Conservation (phyloP, 2,329 filamentous ascomycete species). For the Exutisphaerella laricina region DNA sequence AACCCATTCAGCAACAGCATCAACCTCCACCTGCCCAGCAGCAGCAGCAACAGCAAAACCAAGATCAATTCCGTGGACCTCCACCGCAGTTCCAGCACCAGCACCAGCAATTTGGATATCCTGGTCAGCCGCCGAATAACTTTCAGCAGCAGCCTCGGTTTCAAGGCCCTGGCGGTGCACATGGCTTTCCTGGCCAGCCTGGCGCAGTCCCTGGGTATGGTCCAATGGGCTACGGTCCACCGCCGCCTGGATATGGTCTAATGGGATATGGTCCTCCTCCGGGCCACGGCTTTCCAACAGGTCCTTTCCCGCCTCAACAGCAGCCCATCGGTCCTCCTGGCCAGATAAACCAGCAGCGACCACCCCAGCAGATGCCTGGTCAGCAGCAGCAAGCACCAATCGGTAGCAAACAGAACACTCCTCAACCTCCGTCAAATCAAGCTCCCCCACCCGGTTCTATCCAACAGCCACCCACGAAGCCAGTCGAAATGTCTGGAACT, state of each 20-base stretch:
- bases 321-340: constrained; percentile 55
- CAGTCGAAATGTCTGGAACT: constrained; percentile 34
- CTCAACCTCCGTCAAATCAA: constrained; percentile 24
- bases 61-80: constrained; percentile 34
- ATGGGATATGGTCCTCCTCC: constrained; percentile 31
- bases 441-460: constrained; percentile 21
- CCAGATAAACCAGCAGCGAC: constrained; percentile 33
- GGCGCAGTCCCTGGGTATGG: constrained; percentile 54
- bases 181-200: constrained; percentile 41
- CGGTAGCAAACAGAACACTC: constrained; percentile 35
- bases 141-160: constrained; percentile 47
- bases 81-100: constrained; percentile 37
- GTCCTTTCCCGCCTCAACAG: constrained; percentile 40
- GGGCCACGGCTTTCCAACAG: constrained; percentile 55
- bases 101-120: constrained; percentile 32
- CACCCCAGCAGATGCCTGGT: constrained; percentile 44
- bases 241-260: constrained; percentile 22
- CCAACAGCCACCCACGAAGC: constrained; percentile 24
- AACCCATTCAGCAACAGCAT: constrained; percentile 27
- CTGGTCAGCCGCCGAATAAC: constrained; percentile 33
- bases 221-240: constrained; percentile 59
- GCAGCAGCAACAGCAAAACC: constrained; percentile 34
- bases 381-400: constrained; percentile 37
- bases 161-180: constrained; percentile 39
- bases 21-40: constrained; percentile 36